Evolutionary conservation across 495 filamentous ascomycete genomes (phyloP).

Genomic region (Hypoxylon perforatum): DNA sequence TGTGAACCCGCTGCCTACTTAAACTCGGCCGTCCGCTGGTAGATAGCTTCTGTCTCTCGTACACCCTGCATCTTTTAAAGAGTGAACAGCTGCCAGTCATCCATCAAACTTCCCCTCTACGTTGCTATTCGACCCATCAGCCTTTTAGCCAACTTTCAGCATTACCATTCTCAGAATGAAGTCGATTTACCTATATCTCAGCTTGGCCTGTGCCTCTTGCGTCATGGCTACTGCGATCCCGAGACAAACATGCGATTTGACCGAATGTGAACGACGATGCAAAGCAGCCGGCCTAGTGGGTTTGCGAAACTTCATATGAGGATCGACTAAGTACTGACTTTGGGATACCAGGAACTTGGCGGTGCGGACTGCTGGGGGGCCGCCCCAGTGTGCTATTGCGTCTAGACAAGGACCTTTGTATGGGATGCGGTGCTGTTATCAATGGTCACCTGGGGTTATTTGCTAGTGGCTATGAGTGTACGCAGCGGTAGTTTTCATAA

Average conservation of each 20-base stretch:
- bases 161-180: not conserved
- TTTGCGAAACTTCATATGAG: not conserved
- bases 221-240: not conserved
- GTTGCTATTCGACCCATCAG: not conserved
- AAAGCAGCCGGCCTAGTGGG: not conserved
- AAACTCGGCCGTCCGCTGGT: no score
- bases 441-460: not conserved
- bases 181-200: not conserved
- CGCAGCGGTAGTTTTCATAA: not conserved
- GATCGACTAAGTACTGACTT: not conserved
- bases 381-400: conserved; percentile 2
- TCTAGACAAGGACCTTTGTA: not conserved
- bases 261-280: not conserved
- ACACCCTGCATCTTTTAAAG: not conserved
- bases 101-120: not conserved
- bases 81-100: not conserved
- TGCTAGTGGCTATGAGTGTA: not conserved
- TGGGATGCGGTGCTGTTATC: not conserved
- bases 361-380: not conserved
- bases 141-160: not conserved
- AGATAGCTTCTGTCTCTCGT: no score
- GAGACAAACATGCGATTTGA: not conserved
- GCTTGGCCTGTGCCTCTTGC: not conserved
- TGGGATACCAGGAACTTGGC: not conserved
- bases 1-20: no score